Evolutionary conservation across 495 filamentous ascomycete genomes (phyloP).

Genomic region (Elaphomyces granulatus): DNA sequence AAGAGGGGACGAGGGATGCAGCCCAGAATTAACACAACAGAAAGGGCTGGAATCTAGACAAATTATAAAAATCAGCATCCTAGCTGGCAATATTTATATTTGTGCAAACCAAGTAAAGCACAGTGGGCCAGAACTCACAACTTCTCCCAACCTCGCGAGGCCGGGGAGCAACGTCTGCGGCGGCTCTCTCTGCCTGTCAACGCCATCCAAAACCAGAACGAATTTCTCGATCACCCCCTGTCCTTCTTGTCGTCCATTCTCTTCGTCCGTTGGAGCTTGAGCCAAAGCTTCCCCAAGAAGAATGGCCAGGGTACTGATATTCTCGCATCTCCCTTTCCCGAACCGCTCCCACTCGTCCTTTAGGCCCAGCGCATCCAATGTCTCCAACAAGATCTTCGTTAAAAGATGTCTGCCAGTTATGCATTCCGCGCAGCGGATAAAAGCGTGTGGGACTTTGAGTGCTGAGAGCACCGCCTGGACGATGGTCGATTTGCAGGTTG

Average conservation of each 20-base stretch:
- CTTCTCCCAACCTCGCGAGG: slow-evolving; percentile 61
- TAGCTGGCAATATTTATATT: too few species aligned
- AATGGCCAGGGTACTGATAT: slow-evolving; percentile 55
- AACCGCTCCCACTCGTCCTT: slow-evolving; percentile 25
- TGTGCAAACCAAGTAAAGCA: too few species aligned
- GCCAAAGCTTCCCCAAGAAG: slow-evolving; percentile 43
- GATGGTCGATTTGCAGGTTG: slow-evolving; percentile 80
- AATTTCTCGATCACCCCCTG: slow-evolving; percentile 37
- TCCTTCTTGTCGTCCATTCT: slow-evolving; percentile 12
- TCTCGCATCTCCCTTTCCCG: slow-evolving; percentile 55
- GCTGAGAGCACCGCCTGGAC: slow-evolving; percentile 44
- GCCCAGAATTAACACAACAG: slow-evolving; percentile 63
- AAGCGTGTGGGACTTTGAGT: slow-evolving; percentile 44
- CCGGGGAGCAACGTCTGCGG: slow-evolving; percentile 71
- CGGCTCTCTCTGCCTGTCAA: slow-evolving; percentile 74
- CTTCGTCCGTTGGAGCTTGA: slow-evolving; percentile 7
- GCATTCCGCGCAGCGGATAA: slow-evolving; percentile 71
- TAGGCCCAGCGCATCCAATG: slow-evolving; percentile 23
- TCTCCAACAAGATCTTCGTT: slow-evolving; percentile 38
- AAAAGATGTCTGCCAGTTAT: slow-evolving; percentile 82
- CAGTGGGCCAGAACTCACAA: slow-evolving; percentile 47
- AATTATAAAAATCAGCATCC: not conserved
- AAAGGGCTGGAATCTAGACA: slow-evolving; percentile 62
- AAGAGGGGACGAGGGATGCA: slow-evolving; percentile 50
- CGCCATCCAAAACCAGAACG: slow-evolving; percentile 78